phyloP scores from a whole-genome alignment of 495 filamentous ascomycete genomes.

The Annulohypoxylon bovei region DNA sequence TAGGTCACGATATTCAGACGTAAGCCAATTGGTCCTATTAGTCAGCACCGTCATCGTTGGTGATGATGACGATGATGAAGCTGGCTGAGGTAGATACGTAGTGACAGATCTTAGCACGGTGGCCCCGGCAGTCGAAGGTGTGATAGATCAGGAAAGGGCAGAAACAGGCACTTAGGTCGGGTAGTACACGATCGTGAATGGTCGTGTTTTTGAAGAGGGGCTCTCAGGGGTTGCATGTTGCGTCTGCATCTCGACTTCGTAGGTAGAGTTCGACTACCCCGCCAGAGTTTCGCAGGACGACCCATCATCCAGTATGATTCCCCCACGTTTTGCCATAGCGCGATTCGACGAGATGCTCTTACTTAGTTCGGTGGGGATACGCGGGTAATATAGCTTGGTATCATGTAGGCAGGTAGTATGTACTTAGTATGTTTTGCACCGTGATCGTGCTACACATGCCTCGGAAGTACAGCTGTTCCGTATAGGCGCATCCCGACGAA shows the following conservation, averaged over 20 bases:
- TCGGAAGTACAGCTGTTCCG: conserved; percentile 7
- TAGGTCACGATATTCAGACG: conserved; percentile 16
- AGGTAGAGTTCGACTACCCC: conserved; percentile 43
- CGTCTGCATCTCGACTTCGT: conserved; percentile 29
- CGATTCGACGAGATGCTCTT: conserved; percentile 37
- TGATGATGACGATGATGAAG: background rate
- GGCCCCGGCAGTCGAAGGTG: conserved; percentile 13
- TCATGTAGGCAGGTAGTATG: conserved; percentile 2
- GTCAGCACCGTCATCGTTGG: conserved; percentile 11
- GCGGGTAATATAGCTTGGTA: conserved; percentile 20
- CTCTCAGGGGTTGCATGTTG: conserved; percentile 27
- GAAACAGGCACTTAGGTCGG: conserved; percentile 8
- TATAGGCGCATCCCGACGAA: conserved; percentile 14
- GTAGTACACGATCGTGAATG: conserved; percentile 38
- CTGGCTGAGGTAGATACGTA: background rate
- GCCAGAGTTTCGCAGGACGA: conserved; percentile 35
- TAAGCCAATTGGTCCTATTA: conserved; percentile 21
- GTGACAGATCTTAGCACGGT: conserved; percentile 18
- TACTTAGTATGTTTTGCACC: conserved; percentile 26
- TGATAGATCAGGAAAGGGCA: background rate
- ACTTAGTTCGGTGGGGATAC: conserved; percentile 33
- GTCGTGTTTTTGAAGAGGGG: conserved; percentile 34
- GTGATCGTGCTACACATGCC: conserved; percentile 3
- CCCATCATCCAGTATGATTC: conserved; percentile 48
- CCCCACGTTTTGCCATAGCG: conserved; percentile 50